Percentiles rank a stretch among this genome's conserved stretches.
Conservation (phyloP, 495 filamentous ascomycete species). For the Saxophila tyrrhenica region DNA sequence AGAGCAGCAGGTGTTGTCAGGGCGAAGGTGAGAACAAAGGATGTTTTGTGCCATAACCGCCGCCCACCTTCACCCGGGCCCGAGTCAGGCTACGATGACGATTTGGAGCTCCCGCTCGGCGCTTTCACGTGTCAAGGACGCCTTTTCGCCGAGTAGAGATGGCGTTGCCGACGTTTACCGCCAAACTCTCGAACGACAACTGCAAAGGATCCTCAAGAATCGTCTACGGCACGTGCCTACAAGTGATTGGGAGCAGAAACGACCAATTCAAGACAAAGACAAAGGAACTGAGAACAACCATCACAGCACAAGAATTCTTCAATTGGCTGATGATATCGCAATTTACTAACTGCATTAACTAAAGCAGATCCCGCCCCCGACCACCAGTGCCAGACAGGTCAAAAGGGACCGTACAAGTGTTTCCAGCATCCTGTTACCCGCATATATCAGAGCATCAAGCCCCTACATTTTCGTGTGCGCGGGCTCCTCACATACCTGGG, state of each 20-base stretch:
- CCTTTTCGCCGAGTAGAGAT: no score
- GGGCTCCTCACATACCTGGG: background rate
- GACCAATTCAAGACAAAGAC: background rate
- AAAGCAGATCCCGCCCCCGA: background rate
- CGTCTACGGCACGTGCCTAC: no score
- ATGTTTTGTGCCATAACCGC: no score
- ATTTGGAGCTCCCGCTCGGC: background rate
- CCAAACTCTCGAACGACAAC: no score
- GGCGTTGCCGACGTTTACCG: no score
- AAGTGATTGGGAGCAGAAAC: no score
- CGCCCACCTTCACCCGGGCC: background rate
- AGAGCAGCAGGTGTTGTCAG: background rate
- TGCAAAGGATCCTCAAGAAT: no score
- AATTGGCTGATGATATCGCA: background rate
- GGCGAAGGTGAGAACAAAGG: background rate
- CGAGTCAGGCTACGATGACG: background rate
- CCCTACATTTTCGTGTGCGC: background rate
- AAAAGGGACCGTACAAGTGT: background rate
- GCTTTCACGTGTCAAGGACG: background rate
- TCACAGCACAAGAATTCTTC: background rate
- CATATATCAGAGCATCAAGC: conserved; percentile 4
- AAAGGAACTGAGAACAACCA: background rate
- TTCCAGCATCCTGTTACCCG: conserved; percentile 5
- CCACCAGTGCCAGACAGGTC: background rate
- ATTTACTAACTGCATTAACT: background rate